Base-by-base conservation (phyloP, 495 filamentous ascomycete species). In the Aspergillus indologenus region DNA sequence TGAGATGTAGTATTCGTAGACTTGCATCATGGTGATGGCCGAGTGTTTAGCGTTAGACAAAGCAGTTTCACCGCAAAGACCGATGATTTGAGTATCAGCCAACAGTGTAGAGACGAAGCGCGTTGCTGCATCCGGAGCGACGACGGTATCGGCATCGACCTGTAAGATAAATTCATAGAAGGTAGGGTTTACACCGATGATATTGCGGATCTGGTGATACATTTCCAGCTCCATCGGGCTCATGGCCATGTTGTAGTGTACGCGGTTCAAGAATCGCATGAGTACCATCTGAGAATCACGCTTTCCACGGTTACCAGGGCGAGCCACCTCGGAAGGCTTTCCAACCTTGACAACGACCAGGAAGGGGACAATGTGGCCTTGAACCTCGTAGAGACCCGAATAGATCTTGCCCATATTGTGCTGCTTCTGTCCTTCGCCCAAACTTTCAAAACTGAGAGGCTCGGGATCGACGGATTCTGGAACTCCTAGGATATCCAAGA, bases 371-470 rank as follows among this genome's bases (percentile, higher is more conserved):
- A 99, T 96, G 68, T 98, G 92, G 62, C 94, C 94, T 67, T 96
- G 90, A 18, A 96, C 92, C 72, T 99, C 94, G 72, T 98, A 99
- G 45, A 99, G 79, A 62, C 94, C 94, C 34, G 93, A 97, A 78
- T 98, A 99, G 51, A 97, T 84, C 71, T 99, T 99, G 66, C 88
- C 95, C 92, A 97, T 97, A 70, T 99, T 99, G 79, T 97, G 95
- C 72, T 96, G 94, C 72, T 92, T 96, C 78, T 89, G 86, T 65
- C 94, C 95, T 74, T 98, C 93, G 53, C 94, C 94, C 46, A 99
- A 80, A 69, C 90, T 94, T 71, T 99, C 93, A 67, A 98, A 99
- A 81, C 91, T 96, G 49, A 99, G 80, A 3, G 94, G 92, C 70
- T 97, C 92, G n/a, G 94, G 94, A 68, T 99, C 94, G 3, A 96